These are phyloP conservation scores for Microdochium bolleyi DNA, from an alignment of 2,329 filamentous ascomycete species.

Conservation along the genomic window DNA sequence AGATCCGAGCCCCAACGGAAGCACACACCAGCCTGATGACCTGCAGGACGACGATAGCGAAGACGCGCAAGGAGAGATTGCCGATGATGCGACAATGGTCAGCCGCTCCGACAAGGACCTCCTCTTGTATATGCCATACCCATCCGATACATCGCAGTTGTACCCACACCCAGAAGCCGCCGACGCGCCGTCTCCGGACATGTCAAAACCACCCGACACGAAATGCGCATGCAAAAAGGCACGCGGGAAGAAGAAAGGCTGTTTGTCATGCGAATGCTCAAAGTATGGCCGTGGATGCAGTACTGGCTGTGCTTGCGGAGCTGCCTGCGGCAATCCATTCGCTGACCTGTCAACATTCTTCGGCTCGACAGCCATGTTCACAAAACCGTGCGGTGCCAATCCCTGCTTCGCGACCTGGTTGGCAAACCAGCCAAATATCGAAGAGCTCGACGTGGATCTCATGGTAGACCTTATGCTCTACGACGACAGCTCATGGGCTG, in stretches of 20 bases:
- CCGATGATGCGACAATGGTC: slow-evolving; percentile 22
- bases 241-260: slow-evolving; percentile 23
- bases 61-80: slow-evolving; percentile 21
- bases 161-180: not conserved
- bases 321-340: slow-evolving; percentile 22
- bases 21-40: not conserved
- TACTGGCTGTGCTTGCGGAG: slow-evolving; percentile 17
- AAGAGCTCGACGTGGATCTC: slow-evolving; percentile 21
- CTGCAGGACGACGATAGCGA: slow-evolving; percentile 12
- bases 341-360: slow-evolving; percentile 22
- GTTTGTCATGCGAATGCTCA: slow-evolving; percentile 21
- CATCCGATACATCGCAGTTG: not conserved
- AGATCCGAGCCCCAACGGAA: not conserved
- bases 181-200: not conserved
- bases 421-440: slow-evolving; percentile 22
- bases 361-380: slow-evolving; percentile 15
- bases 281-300: slow-evolving; percentile 20
- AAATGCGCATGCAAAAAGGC: slow-evolving; percentile 23
- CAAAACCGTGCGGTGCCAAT: slow-evolving; percentile 20
- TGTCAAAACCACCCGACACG: slow-evolving; percentile 9
- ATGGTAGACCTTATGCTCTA: slow-evolving; percentile 24
- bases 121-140: not conserved
- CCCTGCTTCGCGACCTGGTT: slow-evolving; percentile 24
- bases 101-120: not conserved
- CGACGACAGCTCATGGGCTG: slow-evolving; percentile 22